Evolutionary conservation across 495 filamentous ascomycete species (phyloP).

Genomic region (Aspergillus funiculosus): DNA sequence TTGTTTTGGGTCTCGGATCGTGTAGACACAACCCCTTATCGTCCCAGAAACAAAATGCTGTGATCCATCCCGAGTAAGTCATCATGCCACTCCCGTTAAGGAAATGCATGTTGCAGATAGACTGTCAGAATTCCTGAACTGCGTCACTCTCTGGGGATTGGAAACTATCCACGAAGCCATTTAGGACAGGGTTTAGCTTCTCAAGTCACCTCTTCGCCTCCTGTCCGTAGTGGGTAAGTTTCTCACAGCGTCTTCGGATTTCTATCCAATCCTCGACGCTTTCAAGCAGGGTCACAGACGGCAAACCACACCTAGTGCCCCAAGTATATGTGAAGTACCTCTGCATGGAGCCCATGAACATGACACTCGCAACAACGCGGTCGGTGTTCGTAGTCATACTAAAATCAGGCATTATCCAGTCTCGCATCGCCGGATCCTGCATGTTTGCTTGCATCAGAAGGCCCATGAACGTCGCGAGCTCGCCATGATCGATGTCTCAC

Average conservation of each 20-base stretch:
- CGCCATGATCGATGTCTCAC: conserved; percentile 20
- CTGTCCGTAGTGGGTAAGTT: conserved; percentile 32
- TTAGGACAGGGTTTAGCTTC: conserved; percentile 24
- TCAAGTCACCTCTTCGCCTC: conserved; percentile 26
- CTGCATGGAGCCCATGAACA: conserved; percentile 41
- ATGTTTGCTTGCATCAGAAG: conserved; percentile 31
- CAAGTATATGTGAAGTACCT: conserved; percentile 34
- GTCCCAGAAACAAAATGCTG: conserved; percentile 46
- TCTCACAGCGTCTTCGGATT: conserved; percentile 30
- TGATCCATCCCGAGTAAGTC: conserved; percentile 41
- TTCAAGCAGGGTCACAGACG: conserved; percentile 46
- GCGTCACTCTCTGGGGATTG: conserved; percentile 16
- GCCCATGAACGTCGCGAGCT: conserved; percentile 23
- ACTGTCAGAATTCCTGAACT: conserved; percentile 39
- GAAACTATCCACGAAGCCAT: conserved; percentile 25
- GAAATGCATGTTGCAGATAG: conserved; percentile 17
- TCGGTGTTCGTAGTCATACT: conserved; percentile 37
- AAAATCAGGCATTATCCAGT: conserved; percentile 41
- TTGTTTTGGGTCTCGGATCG: not conserved
- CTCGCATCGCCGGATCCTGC: conserved; percentile 26
- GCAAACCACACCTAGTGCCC: conserved; percentile 35
- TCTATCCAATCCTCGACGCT: conserved; percentile 35
- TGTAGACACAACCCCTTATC: conserved; percentile 26
- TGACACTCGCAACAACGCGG: conserved; percentile 25
- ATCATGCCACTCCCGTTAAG: conserved; percentile 24